These are phyloP conservation scores for Macadamia integrifolia DNA, from an alignment of 164 flowering plant species.

Conservation along the genomic window DNA sequence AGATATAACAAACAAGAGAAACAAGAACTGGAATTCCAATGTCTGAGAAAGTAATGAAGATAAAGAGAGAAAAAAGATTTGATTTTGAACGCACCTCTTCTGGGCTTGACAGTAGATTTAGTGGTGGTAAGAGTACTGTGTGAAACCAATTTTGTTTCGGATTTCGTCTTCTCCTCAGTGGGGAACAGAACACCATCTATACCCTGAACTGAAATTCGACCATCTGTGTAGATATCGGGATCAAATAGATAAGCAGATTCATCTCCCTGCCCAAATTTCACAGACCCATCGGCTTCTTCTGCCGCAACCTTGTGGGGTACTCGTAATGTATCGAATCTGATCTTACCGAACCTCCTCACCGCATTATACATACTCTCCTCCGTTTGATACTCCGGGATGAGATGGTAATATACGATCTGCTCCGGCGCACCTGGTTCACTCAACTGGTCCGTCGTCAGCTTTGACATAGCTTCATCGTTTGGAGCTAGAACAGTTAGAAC, in stretches of 20 bases:
- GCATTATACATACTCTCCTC: constrained; percentile 92
- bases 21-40: background rate
- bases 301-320: constrained; percentile 62
- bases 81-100: constrained; percentile 45
- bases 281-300: constrained; percentile 79
- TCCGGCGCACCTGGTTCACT: constrained; percentile 81
- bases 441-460: constrained; percentile 67
- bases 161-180: constrained; percentile 26
- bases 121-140: constrained; percentile 1
- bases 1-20: background rate
- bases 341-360: constrained; percentile 67
- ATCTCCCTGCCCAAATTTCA: constrained; percentile 60
- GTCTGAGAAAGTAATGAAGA: background rate
- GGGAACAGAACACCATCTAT: constrained; percentile 75
- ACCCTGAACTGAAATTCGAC: constrained; percentile 82
- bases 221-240: constrained; percentile 79
- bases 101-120: constrained; percentile 33
- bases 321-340: constrained; percentile 57
- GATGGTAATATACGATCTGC: constrained; percentile 70
- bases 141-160: constrained; percentile 11
- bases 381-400: constrained; percentile 81
- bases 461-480: constrained; percentile 80
- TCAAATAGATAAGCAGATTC: constrained; percentile 63
- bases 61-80: background rate
- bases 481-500: constrained; percentile 74